A percentile compares a stretch with the other conserved stretches of the same genome.
Conservation (phyloP, 2,329 filamentous ascomycete species). For the Metarhizium brunneum region DNA sequence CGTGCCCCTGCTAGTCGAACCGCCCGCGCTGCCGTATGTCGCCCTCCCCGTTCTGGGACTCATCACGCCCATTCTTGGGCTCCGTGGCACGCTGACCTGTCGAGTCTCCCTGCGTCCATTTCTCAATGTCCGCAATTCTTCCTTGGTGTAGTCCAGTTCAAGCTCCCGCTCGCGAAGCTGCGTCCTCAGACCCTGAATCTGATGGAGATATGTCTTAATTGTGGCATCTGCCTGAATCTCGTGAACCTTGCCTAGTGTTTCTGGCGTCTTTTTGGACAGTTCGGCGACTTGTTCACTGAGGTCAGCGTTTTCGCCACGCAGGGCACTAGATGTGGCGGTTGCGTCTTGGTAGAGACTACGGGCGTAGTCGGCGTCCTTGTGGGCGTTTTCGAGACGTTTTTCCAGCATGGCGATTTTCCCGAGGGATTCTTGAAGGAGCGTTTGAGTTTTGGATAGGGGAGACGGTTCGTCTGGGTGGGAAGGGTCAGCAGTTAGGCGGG, state of each 20-base stretch:
- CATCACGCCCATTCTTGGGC: slow-evolving; percentile 44
- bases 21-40: slow-evolving; percentile 16
- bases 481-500: slow-evolving; percentile 17
- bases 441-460: slow-evolving; percentile 17
- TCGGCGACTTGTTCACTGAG: slow-evolving; percentile 32
- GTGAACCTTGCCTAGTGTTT: slow-evolving; percentile 38
- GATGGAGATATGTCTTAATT: slow-evolving; percentile 22
- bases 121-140: slow-evolving; percentile 39
- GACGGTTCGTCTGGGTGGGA: slow-evolving; percentile 16
- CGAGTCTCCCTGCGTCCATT: slow-evolving; percentile 46
- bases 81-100: slow-evolving; percentile 46
- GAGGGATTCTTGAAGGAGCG: slow-evolving; percentile 26
- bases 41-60: slow-evolving; percentile 33
- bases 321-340: slow-evolving; percentile 35
- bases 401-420: slow-evolving; percentile 31
- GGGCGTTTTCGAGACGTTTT: slow-evolving; percentile 28
- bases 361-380: slow-evolving; percentile 46
- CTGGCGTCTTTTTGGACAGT: slow-evolving; percentile 31
- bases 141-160: slow-evolving; percentile 36
- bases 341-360: slow-evolving; percentile 51
- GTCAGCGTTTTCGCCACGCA: slow-evolving; percentile 35
- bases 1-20: slow-evolving; percentile 37
- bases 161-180: slow-evolving; percentile 40
- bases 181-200: slow-evolving; percentile 31
- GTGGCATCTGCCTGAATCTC: slow-evolving; percentile 31